Percentiles rank a stretch among this genome's conserved stretches.
phyloP scores from a whole-genome alignment of 2,329 filamentous ascomycete genomes.

The Pseudocercospora vitis region DNA sequence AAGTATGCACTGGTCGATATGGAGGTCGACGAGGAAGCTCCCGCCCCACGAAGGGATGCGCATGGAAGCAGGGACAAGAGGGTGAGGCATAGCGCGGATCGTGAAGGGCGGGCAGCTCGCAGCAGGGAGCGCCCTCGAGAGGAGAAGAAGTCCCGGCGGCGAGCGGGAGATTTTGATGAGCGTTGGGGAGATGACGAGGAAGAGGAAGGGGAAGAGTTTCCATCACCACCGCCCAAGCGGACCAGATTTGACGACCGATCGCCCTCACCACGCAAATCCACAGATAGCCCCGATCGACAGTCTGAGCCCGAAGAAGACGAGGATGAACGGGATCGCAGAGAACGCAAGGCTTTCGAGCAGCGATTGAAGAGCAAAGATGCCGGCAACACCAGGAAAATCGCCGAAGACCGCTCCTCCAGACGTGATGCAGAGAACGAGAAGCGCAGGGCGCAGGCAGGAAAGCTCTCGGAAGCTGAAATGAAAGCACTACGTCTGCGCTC shows the following conservation, averaged over 20 bases:
- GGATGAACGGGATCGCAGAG: constrained; percentile 64
- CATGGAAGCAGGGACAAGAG: constrained; percentile 28
- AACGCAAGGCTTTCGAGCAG: constrained; percentile 78
- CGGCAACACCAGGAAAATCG: constrained; percentile 66
- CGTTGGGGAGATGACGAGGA: constrained; percentile 73
- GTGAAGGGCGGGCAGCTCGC: constrained; percentile 35
- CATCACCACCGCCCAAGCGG: constrained; percentile 70
- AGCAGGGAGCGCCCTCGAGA: constrained; percentile 42
- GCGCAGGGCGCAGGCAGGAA: constrained; percentile 61
- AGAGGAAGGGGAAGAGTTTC: constrained; percentile 58
- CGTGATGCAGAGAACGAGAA: constrained; percentile 52
- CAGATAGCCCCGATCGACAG: constrained; percentile 23
- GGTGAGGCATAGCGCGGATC: constrained; percentile 44
- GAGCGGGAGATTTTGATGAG: constrained; percentile 66
- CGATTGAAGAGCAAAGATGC: constrained; percentile 71
- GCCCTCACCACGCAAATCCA: constrained; percentile 31
- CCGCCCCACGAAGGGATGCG: constrained; percentile 26
- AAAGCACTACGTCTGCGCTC: constrained; percentile 79
- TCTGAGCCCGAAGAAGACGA: constrained; percentile 36
- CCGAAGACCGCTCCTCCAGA: constrained; percentile 56
- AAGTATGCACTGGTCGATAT: constrained; percentile 57
- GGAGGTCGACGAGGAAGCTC: constrained; percentile 47
- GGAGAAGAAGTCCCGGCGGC: constrained; percentile 52
- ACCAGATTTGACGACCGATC: constrained; percentile 64
- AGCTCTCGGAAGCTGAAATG: constrained; percentile 68